These are phyloP conservation scores for Luvunga scandens DNA, from an alignment of 345 rosid genomes.

Conservation along the genomic window DNA sequence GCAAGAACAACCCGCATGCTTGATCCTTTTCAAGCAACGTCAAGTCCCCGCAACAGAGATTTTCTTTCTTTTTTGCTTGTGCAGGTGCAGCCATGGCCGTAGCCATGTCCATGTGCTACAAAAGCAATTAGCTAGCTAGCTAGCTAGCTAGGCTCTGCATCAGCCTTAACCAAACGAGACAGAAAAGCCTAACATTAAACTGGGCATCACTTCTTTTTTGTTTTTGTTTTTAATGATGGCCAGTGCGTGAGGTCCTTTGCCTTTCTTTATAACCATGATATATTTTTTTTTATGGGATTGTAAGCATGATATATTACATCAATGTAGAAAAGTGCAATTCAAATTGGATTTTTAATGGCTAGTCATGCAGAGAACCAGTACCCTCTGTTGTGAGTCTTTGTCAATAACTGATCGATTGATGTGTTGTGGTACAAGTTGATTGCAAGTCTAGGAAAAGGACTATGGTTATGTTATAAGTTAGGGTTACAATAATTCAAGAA, in stretches of 20 bases:
- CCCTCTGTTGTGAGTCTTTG: not conserved
- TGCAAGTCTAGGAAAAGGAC: not conserved
- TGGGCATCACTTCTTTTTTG: not conserved
- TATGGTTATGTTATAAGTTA: no score
- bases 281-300: no score
- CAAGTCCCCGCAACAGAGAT: not conserved
- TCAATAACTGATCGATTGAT: not conserved
- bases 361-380: not conserved
- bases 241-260: no score
- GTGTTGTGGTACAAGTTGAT: not conserved
- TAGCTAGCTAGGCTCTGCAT: not conserved
- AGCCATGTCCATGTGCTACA: not conserved
- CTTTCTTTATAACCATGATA: no score
- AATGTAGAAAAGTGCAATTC: not conserved
- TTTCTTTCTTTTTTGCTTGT: not conserved
- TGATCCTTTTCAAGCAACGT: not conserved
- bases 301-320: no score
- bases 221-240: no score
- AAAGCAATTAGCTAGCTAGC: not conserved
- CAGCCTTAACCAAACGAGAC: not conserved
- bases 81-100: not conserved
- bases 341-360: not conserved
- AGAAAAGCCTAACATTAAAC: not conserved
- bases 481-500: no score
- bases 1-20: not conserved